These are phyloP conservation scores for Echinosophora koreensis DNA, from an alignment of 306 rosid species.

Conservation along the genomic window DNA sequence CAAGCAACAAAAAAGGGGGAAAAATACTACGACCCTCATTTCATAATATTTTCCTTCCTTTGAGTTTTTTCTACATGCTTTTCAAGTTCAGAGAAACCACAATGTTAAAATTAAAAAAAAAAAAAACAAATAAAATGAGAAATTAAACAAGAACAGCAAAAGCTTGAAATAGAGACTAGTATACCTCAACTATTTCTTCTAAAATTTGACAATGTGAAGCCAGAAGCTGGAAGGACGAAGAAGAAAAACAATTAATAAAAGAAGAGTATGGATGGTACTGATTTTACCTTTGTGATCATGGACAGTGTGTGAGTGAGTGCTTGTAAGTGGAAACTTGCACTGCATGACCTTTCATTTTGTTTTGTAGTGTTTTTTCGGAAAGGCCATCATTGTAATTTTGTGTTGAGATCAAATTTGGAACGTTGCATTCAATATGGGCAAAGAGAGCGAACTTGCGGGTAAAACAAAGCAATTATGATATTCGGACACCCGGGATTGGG, in stretches of 20 bases:
- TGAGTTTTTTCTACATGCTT: neutral
- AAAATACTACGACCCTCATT: too few relatives aligned
- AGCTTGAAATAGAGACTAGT: neutral
- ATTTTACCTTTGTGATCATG: neutral
- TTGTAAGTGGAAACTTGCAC: neutral
- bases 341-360: neutral
- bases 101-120: neutral
- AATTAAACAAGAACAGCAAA: neutral
- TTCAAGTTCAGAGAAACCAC: slow-evolving; percentile 17
- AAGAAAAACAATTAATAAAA: neutral
- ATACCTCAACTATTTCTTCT: neutral
- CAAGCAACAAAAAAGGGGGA: too few relatives aligned
- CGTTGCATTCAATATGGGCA: too few relatives aligned
- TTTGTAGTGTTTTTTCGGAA: neutral
- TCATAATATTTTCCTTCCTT: too few relatives aligned
- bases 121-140: neutral
- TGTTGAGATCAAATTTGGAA: too few relatives aligned
- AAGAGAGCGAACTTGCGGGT: too few relatives aligned
- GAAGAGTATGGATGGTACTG: neutral
- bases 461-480: too few relatives aligned
- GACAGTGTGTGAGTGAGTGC: neutral
- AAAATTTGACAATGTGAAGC: neutral
- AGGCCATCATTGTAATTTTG: too few relatives aligned
- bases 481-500: too few relatives aligned
- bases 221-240: neutral